These are phyloP conservation scores for Coriaria nepalensis DNA, from an alignment of 306 rosid species.

Conservation along the genomic window DNA sequence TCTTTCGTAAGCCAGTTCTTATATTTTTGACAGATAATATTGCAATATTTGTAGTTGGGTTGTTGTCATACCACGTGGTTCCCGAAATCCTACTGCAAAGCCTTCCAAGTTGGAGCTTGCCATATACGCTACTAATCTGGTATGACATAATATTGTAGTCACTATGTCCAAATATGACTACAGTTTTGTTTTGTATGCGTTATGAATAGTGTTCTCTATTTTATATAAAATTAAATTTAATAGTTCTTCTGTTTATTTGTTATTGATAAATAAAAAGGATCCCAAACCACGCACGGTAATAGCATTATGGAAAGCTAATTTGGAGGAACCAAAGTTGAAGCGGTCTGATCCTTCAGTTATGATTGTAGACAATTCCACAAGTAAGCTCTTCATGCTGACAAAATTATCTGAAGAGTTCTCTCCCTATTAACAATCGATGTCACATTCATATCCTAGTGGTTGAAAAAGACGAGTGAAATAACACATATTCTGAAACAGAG, in stretches of 20 bases:
- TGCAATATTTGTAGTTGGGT: constrained; percentile 67
- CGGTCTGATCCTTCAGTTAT: constrained; percentile 75
- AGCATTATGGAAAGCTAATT: constrained; percentile 72
- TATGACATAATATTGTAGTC: constrained; percentile 14
- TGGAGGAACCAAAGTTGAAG: constrained; percentile 64
- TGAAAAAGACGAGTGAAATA: neutral
- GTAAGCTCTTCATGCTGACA: too few species aligned
- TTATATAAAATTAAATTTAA: neutral
- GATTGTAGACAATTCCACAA: constrained; percentile 34
- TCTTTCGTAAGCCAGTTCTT: neutral
- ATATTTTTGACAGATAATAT: neutral
- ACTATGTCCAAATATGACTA: too few species aligned
- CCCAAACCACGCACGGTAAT: constrained; percentile 57
- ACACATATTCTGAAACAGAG: too few species aligned
- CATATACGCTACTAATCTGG: constrained; percentile 66
- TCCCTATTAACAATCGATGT: too few species aligned
- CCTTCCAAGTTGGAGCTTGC: constrained; percentile 99
- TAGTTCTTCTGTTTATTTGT: constrained; percentile 9
- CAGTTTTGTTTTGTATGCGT: too few species aligned
- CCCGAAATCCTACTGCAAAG: constrained; percentile 38
- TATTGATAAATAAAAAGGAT: constrained; percentile 45
- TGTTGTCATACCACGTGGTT: constrained; percentile 71
- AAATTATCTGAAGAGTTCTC: too few species aligned
- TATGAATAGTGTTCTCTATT: too few species aligned
- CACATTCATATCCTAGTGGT: constrained; percentile 6